A percentile compares a stretch with the other conserved stretches of the same genome.
phyloP scores from a whole-genome alignment of 768 basidiomycete species.

The Termitomyces sp. region DNA sequence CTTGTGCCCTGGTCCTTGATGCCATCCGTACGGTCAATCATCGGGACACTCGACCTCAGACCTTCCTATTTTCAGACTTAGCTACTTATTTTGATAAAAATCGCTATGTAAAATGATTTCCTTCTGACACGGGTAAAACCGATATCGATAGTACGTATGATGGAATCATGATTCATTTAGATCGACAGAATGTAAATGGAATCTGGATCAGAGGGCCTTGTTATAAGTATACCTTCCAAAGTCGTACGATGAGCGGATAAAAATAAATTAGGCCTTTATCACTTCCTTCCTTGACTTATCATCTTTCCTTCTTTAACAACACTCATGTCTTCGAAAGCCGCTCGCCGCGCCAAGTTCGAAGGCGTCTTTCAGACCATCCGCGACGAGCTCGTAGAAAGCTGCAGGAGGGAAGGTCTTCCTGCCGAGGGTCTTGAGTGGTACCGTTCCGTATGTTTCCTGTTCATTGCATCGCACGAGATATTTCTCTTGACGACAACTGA shows the following conservation, averaged over 20 bases:
- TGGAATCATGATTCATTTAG: too few species aligned
- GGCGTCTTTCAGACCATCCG: constrained; percentile 67
- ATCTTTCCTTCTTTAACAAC: background rate
- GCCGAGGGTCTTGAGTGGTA: constrained; percentile 84
- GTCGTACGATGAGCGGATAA: constrained; percentile 8
- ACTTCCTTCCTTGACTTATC: background rate
- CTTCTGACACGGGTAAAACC: too few species aligned
- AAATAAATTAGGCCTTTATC: background rate
- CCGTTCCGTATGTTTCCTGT: constrained; percentile 52
- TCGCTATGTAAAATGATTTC: too few species aligned
- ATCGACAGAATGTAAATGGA: too few species aligned
- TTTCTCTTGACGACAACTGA: background rate
- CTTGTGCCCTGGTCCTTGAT: too few species aligned
- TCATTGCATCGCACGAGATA: background rate
- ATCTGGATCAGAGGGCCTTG: too few species aligned
- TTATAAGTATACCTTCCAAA: background rate
- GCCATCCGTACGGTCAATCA: too few species aligned
- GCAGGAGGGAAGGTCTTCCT: constrained; percentile 75
- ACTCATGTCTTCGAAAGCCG: constrained; percentile 20
- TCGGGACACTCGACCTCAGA: too few species aligned
- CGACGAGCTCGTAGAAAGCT: constrained; percentile 71
- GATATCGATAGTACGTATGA: too few species aligned
- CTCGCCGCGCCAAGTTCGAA: constrained; percentile 61
- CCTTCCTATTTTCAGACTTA: too few species aligned
- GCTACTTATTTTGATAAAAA: too few species aligned